Conservation (phyloP, 2,329 filamentous ascomycete species). For the Aureobasidium mangrovei region DNA sequence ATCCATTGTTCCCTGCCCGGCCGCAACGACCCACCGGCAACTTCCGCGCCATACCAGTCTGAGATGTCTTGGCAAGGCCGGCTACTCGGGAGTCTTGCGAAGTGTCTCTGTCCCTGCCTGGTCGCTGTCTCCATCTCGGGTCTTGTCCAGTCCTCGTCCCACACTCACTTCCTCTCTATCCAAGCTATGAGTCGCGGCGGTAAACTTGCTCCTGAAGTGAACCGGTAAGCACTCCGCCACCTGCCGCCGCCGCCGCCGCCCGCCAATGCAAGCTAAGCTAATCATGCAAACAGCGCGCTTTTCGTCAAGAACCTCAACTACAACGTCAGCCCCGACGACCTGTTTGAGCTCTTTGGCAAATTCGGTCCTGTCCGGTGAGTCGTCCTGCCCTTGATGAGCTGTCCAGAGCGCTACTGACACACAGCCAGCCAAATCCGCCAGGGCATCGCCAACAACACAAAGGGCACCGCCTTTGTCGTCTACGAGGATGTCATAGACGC, state of each 20-base stretch:
- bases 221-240: slow-evolving; percentile 59
- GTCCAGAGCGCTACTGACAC: neutral
- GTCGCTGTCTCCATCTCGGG: neutral
- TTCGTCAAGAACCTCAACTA: slow-evolving; percentile 99
- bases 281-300: slow-evolving; percentile 64
- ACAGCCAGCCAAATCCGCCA: slow-evolving; percentile 82
- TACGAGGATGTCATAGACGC: slow-evolving; percentile 99
- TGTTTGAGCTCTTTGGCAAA: slow-evolving; percentile 98
- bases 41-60: neutral
- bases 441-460: slow-evolving; percentile 93
- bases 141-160: slow-evolving; percentile 3
- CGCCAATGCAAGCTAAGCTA: slow-evolving; percentile 21
- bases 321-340: slow-evolving; percentile 95
- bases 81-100: neutral
- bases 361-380: slow-evolving; percentile 76
- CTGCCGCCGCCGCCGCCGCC: neutral
- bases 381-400: slow-evolving; percentile 40
- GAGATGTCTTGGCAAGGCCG: neutral
- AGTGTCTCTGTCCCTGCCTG: neutral
- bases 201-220: slow-evolving; percentile 99
- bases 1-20: neutral
- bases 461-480: slow-evolving; percentile 97
- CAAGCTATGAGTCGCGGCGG: slow-evolving; percentile 89
- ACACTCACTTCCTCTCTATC: slow-evolving; percentile 18
- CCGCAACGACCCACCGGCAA: neutral